A percentile compares a stretch with the other conserved stretches of the same genome.
Conservation (phyloP, 1,284 basidiomycete species). For the Ceratorhiza oryzae-sativae region DNA sequence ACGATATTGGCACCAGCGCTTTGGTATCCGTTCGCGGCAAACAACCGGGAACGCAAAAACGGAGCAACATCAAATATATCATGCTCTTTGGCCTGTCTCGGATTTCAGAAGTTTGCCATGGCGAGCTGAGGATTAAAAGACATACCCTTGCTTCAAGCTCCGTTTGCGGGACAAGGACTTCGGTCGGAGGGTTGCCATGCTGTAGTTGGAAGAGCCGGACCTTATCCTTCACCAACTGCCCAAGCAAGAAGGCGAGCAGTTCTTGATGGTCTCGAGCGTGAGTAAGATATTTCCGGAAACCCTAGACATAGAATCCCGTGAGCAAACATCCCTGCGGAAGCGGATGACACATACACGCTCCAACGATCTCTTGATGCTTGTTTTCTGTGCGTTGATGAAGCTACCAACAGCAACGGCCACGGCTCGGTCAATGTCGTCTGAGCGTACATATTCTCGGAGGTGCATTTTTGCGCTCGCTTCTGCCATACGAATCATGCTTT, state of each 20-base stretch:
- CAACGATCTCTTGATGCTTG: slow-evolving; percentile 97
- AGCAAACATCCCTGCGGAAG: not conserved
- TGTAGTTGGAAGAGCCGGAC: slow-evolving; percentile 83
- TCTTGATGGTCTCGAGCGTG: slow-evolving; percentile 96
- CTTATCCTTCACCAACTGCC: slow-evolving; percentile 94
- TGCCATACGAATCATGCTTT: slow-evolving; percentile 99
- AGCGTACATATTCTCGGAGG: slow-evolving; percentile 91
- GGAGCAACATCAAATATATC: slow-evolving; percentile 91
- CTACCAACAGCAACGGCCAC: slow-evolving; percentile 94
- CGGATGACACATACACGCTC: slow-evolving; percentile 74
- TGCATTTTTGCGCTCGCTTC: slow-evolving; percentile 99
- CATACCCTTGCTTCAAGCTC: slow-evolving; percentile 84
- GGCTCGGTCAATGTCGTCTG: slow-evolving; percentile 96
- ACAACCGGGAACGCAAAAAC: slow-evolving; percentile 86
- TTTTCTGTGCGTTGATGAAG: slow-evolving; percentile 97
- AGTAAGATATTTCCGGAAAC: slow-evolving; percentile 97
- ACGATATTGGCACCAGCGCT: slow-evolving; percentile 68
- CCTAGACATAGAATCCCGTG: slow-evolving; percentile 56
- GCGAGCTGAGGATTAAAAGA: slow-evolving; percentile 39
- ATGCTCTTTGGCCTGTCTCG: slow-evolving; percentile 84
- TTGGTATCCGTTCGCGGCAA: slow-evolving; percentile 90
- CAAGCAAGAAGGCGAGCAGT: slow-evolving; percentile 91
- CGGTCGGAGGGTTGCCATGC: slow-evolving; percentile 75
- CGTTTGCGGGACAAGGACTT: slow-evolving; percentile 73
- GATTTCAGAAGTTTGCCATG: slow-evolving; percentile 36